Evolutionary conservation across 2,329 filamentous ascomycete species (phyloP), one percentile per base, ranked within the genome.

Genomic region (Nemania sp.): DNA sequence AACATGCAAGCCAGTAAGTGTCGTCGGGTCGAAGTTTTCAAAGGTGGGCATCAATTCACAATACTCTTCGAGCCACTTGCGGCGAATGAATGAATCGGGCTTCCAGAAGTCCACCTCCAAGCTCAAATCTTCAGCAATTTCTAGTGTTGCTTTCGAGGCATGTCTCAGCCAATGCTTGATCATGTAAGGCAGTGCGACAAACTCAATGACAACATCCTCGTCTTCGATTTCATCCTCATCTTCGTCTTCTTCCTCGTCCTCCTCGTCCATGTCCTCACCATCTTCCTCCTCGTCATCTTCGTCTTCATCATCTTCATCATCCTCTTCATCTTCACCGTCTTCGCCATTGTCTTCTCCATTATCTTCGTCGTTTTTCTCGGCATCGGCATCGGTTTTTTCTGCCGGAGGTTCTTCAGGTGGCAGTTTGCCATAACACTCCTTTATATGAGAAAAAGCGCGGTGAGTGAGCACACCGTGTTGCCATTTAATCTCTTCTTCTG

Each of bases 131-230:
- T 76, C 73, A 0, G 73, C 72, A n/a, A 76, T 72, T 43, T 75
- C 73, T 3, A 64, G 54, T 0, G 74, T 76, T 15, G 74, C 73
- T 43, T 73, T 73, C 36, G 71, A 71, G 2, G 72, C 74, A 45
- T 76, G 74, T 5, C 69, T 63, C 3, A 76, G 62, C 74, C 74
- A 76, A 30, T 76, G 59, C 42, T 73, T 75, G 4, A 75, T 67
- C 4, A 72, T 66, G 17, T 76, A 76, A 6, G 66, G 60, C 15
- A 70, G 45, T n/a, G 65, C 70, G 12, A 54, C 61, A 3, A 64
- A 61, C 4, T 54, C 56, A 1, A 34, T 36, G 12, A 37, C 23
- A 1, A 69, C 53, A 2, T 62, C 52, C 6, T 65, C 59, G 0
- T 67, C 64, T 9, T 37, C 28, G n/a, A 12, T 14, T 31, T 5